Evolutionary conservation across 1,139 yeast species (phyloP).

Genomic region (Blastobotrys raffinosifermentans): DNA sequence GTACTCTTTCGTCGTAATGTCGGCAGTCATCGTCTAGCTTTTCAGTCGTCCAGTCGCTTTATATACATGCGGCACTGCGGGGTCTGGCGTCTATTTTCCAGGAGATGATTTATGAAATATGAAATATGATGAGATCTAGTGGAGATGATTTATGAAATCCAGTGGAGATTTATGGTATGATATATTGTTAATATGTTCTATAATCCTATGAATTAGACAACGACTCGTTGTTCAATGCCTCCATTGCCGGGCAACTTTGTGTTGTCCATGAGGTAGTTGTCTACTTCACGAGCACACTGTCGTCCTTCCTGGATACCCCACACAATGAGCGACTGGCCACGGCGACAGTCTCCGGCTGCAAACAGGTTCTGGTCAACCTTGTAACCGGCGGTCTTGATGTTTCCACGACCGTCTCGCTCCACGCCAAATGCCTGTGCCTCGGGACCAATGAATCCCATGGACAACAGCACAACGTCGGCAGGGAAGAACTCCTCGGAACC

Average conservation of each 20-base stretch:
- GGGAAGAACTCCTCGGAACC: constrained; percentile 91
- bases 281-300: constrained; percentile 96
- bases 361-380: constrained; percentile 66
- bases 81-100: no score
- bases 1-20: constrained; percentile 12
- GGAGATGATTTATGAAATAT: no score
- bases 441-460: constrained; percentile 98
- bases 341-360: constrained; percentile 98
- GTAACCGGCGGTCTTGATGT: constrained; percentile 69
- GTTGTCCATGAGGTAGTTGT: constrained; percentile 66
- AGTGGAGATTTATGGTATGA: neutral
- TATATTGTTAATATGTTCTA: neutral
- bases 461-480: constrained; percentile 87
- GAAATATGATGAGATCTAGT: no score
- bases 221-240: constrained; percentile 79
- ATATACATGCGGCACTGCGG: neutral
- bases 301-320: constrained; percentile 99
- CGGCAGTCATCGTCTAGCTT: neutral
- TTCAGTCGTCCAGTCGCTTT: neutral
- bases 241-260: constrained; percentile 92
- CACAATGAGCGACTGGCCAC: constrained; percentile 96
- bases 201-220: constrained; percentile 19
- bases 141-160: neutral
- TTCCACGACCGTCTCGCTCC: constrained; percentile 78
- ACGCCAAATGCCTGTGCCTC: constrained; percentile 76